Percentiles rank a stretch among this genome's conserved stretches.
Conservation (phyloP, 2,329 filamentous ascomycete species). For the Chrysoporthe deuterocubensis region DNA sequence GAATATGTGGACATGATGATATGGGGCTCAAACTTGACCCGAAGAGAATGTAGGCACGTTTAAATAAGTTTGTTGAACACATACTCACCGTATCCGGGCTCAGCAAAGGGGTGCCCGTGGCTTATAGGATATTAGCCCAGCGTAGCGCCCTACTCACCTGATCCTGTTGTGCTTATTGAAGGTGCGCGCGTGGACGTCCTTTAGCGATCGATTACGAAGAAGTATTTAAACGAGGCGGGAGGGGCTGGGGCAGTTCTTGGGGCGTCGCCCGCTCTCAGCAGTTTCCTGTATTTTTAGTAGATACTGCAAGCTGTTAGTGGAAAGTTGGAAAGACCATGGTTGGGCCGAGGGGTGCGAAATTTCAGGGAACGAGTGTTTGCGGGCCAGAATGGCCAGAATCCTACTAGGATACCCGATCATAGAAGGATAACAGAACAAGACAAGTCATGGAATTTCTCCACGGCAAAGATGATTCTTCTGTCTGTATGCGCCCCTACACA, state of each 20-base stretch:
- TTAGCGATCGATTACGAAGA: too few species aligned
- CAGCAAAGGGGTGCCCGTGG: too few species aligned
- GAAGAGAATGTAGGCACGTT: too few species aligned
- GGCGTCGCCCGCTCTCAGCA: background rate
- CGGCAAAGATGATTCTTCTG: conserved; percentile 4
- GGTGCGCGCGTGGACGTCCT: too few species aligned
- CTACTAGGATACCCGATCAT: background rate
- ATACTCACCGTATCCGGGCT: too few species aligned
- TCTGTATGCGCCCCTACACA: background rate
- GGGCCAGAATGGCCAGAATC: background rate
- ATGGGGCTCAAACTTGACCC: too few species aligned
- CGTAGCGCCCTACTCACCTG: too few species aligned
- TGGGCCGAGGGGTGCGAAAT: background rate
- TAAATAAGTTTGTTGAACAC: too few species aligned
- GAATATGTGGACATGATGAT: background rate
- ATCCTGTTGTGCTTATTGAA: too few species aligned
- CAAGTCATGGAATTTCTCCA: conserved; percentile 1
- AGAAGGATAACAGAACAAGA: background rate
- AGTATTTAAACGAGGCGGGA: background rate
- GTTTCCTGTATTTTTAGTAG: background rate
- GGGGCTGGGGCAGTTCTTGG: too few species aligned
- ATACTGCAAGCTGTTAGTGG: background rate
- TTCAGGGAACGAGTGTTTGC: background rate
- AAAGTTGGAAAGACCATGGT: background rate
- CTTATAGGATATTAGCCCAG: too few species aligned